Base-by-base conservation (phyloP, 2,329 filamentous ascomycete species). In the Aschersonia sp. region DNA sequence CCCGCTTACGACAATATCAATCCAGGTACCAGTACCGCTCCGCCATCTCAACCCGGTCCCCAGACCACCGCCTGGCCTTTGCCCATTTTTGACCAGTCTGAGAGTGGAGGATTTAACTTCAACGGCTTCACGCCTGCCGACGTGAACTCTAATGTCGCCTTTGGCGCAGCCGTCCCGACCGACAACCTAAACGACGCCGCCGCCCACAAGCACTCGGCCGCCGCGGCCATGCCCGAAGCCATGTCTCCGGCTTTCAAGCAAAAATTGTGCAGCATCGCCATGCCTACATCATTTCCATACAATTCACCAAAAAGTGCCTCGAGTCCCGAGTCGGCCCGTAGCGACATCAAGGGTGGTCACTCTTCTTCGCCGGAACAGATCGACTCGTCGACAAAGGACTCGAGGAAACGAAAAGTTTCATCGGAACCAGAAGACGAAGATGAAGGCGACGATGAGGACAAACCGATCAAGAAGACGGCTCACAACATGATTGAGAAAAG, bases 401-500 rank as follows among this genome's bases (percentile, higher is more conserved):
- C 64, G 51, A 73, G 80, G 55, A 89, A 88, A 66, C 76, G 84
- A 55, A 89, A 88, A 66, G 77, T 80, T 0, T 80, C 80, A 0
- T 74, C 72, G 45, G 75, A 78, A 47, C 57, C 65, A 48, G 54
- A 74, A 51, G 55, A 75, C 50, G 53, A 67, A n/a, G 77, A 80
- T 45, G 78, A 82, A 9, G 72, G 78, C 44, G 67, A 74, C 31
- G 64, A 77, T 46, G 75, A 74, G 54, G 76, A 71, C 56, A 80
- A 74, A 51, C 65, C 65, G 4, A 57, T 68, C 50, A 96, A 95
- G 73, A 96, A 96, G 74, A 94, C 89, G 32, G 89, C 91, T 2
- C 91, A 97, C 67, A 97, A 96, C 65, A 92, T 97, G 75, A 96
- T 97, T 53, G 91, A 97, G 68, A 97, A 96, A 73, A 75, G 91